phyloP scores from a whole-genome alignment of 1,284 basidiomycete species.

The Trichosporon asahii region DNA sequence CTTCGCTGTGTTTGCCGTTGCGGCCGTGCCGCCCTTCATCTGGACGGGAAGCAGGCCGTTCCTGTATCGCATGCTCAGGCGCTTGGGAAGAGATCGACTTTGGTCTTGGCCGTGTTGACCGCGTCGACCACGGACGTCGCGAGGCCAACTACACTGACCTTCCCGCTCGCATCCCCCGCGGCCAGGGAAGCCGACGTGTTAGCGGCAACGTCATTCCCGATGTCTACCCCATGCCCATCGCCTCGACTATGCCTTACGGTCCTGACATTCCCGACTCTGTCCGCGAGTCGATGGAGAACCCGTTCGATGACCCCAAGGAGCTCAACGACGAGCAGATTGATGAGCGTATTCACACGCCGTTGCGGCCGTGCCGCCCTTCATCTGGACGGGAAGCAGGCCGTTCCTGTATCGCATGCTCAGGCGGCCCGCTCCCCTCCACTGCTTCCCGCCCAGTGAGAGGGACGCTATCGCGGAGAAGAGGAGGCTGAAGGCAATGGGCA shows the following conservation, averaged over 20 bases:
- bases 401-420: conserved; percentile 10
- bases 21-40: conserved; percentile 14
- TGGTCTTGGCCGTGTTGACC: conserved; percentile 43
- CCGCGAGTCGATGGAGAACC: conserved; percentile 3
- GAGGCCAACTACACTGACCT: conserved; percentile 26
- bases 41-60: conserved; percentile 20
- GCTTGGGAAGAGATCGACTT: conserved; percentile 54
- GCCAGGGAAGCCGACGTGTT: conserved; percentile 7
- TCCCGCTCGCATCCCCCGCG: conserved; percentile 13
- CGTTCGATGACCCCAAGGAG: conserved; percentile 8
- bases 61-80: background rate
- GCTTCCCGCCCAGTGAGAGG: conserved; percentile 13
- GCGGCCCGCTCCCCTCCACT: conserved; percentile 1
- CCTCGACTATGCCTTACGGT: conserved; percentile 26
- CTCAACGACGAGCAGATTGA: conserved; percentile 12
- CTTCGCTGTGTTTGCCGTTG: conserved; percentile 20
- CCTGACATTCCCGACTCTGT: conserved; percentile 14
- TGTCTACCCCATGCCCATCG: conserved; percentile 27
- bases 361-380: conserved; percentile 11
- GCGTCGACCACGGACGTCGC: conserved; percentile 34
- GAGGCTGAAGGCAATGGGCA: background rate
- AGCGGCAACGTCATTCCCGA: conserved; percentile 15
- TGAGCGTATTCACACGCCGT: conserved; percentile 7
- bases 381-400: conserved; percentile 14
- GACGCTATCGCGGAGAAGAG: background rate